Percentiles rank a stretch among this genome's conserved stretches.
Evolutionary conservation across 805 yeast species (phyloP).

Genomic region (Yamadazyma philogaea): DNA sequence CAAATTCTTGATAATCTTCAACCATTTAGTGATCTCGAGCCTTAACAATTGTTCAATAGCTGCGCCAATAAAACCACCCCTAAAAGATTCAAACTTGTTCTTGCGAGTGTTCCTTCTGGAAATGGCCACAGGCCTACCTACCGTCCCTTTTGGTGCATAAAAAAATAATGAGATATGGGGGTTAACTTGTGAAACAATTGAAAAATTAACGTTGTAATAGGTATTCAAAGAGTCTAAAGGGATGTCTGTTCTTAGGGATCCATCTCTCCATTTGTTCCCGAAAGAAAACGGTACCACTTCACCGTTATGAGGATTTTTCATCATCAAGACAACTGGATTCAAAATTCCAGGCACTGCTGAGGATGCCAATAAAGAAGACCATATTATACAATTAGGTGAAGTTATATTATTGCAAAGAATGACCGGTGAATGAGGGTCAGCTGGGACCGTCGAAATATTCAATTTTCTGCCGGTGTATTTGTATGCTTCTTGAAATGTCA

Average conservation of each 20-base stretch:
- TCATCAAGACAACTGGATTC: constrained; percentile 77
- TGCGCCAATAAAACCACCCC: constrained; percentile 77
- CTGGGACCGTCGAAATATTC: constrained; percentile 76
- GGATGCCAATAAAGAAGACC: constrained; percentile 74
- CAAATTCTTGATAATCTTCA: constrained; percentile 59
- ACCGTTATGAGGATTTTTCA: constrained; percentile 40
- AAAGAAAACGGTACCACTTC: constrained; percentile 63
- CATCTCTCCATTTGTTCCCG: constrained; percentile 78
- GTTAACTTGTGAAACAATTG: constrained; percentile 77
- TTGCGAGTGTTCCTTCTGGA: constrained; percentile 39
- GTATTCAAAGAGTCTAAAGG: constrained; percentile 73
- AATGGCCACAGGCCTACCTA: constrained; percentile 71
- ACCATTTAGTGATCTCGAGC: constrained; percentile 75
- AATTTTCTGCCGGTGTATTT: constrained; percentile 66
- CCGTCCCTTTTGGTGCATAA: constrained; percentile 76
- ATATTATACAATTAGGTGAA: constrained; percentile 76
- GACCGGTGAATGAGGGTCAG: constrained; percentile 79
- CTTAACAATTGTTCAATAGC: constrained; percentile 69
- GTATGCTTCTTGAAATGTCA: constrained; percentile 69
- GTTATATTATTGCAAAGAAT: constrained; percentile 74
- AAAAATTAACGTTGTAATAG: constrained; percentile 71
- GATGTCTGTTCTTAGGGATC: constrained; percentile 73
- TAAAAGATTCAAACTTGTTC: constrained; percentile 40
- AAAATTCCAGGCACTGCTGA: constrained; percentile 82
- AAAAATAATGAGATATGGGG: constrained; percentile 77